Conservation (phyloP, 1,284 basidiomycete genomes). For the Ganoderma meredithae region DNA sequence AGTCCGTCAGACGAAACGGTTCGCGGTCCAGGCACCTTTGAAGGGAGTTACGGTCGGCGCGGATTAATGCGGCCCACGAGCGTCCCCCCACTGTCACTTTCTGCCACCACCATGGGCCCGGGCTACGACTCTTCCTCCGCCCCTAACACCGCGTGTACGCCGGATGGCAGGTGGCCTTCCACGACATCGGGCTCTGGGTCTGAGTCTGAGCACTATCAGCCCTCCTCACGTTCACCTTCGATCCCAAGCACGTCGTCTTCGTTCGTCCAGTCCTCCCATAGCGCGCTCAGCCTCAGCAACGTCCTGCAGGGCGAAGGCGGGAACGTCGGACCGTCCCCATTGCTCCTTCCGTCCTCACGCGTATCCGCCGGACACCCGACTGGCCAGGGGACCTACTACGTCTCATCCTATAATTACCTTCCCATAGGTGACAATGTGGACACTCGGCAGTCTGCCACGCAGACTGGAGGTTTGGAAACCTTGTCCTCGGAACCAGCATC, state of each 20-base stretch:
- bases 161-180: constrained; percentile 44
- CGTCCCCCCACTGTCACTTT: constrained; percentile 41
- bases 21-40: constrained; percentile 29
- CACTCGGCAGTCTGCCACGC: constrained; percentile 28
- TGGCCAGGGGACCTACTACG: constrained; percentile 34
- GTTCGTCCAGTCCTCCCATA: constrained; percentile 32
- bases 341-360: constrained; percentile 30
- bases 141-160: constrained; percentile 44
- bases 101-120: constrained; percentile 32
- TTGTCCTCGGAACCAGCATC: constrained; percentile 30
- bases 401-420: constrained; percentile 35
- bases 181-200: constrained; percentile 38
- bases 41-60: constrained; percentile 37
- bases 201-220: constrained; percentile 36
- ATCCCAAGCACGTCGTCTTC: constrained; percentile 34
- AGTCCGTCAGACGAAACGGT: constrained; percentile 36
- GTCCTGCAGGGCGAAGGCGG: constrained; percentile 29
- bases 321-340: constrained; percentile 25
- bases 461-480: constrained; percentile 30
- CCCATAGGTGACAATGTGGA: constrained; percentile 29
- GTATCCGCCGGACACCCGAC: constrained; percentile 26
- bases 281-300: constrained; percentile 30
- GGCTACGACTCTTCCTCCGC: constrained; percentile 38
- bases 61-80: constrained; percentile 41
- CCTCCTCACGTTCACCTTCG: constrained; percentile 38